phyloP scores from a whole-genome alignment of 345 rosid genomes.

The Limnanthes douglasii region DNA sequence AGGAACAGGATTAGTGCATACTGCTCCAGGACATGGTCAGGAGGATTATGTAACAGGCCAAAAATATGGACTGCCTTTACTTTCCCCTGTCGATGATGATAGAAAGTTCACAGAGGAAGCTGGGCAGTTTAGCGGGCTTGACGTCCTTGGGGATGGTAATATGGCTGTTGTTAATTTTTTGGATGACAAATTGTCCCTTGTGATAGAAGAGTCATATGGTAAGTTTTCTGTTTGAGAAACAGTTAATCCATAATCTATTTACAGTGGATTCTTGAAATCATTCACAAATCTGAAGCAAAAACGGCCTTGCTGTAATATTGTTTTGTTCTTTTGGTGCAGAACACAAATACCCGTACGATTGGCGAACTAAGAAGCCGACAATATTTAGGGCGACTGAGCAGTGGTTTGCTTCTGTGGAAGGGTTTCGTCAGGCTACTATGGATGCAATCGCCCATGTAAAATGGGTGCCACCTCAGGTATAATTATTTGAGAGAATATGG shows the following conservation, averaged over 20 bases:
- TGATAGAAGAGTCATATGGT: conserved; percentile 91
- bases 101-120: conserved; percentile 94
- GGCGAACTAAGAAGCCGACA: conserved; percentile 93
- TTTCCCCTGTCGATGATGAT: conserved; percentile 81
- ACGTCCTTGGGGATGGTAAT: conserved; percentile 92
- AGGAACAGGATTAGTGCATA: conserved; percentile 96
- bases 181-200: conserved; percentile 49
- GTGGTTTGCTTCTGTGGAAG: conserved; percentile 99
- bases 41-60: conserved; percentile 84
- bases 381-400: conserved; percentile 98
- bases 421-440: conserved; percentile 65
- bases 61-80: conserved; percentile 72
- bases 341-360: conserved; percentile 94
- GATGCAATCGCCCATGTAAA: conserved; percentile 71
- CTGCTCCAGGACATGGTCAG: conserved; percentile 99
- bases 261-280: too few relatives aligned
- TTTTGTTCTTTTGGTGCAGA: conserved; percentile 25
- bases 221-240: conserved; percentile 12
- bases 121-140: conserved; percentile 69
- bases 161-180: conserved; percentile 59
- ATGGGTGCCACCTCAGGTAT: conserved; percentile 97
- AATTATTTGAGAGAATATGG: too few relatives aligned
- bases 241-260: too few relatives aligned
- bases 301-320: conserved; percentile 4
- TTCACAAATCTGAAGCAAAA: too few relatives aligned